A percentile compares a stretch with the other conserved stretches of the same genome.
Evolutionary conservation across 257 asterid genomes (phyloP).

Genomic region (Eucommia ulmoides): DNA sequence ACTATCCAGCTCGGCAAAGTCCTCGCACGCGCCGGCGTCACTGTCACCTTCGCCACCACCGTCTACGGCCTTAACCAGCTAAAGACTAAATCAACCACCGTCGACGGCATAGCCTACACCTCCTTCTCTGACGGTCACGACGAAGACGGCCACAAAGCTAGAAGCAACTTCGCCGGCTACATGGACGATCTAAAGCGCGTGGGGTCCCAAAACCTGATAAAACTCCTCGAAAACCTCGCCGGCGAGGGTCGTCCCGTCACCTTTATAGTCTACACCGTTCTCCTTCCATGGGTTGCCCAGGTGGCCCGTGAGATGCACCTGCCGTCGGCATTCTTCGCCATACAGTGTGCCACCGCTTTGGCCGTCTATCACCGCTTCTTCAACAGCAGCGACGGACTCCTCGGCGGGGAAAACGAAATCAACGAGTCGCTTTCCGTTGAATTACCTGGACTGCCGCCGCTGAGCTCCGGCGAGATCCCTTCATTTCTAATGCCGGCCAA

Average conservation of each 20-base stretch:
- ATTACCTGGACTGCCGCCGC: slow-evolving; percentile 28
- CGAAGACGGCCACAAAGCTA: not conserved
- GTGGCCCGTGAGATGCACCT: slow-evolving; percentile 32
- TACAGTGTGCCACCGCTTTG: slow-evolving; percentile 41
- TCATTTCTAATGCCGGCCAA: slow-evolving; percentile 20
- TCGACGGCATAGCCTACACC: not conserved
- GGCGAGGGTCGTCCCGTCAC: slow-evolving; percentile 23
- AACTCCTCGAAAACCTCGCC: slow-evolving; percentile 5
- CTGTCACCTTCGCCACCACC: not conserved
- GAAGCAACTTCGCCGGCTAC: not conserved
- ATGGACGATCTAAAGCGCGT: slow-evolving; percentile 10
- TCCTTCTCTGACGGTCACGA: slow-evolving; percentile 5
- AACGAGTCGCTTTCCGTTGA: slow-evolving; percentile 7
- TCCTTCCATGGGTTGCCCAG: slow-evolving; percentile 38
- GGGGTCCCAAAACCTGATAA: slow-evolving; percentile 15
- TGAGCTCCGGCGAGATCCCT: slow-evolving; percentile 27
- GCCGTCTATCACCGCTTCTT: slow-evolving; percentile 29
- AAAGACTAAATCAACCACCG: not conserved
- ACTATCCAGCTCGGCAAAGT: not conserved
- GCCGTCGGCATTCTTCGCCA: slow-evolving; percentile 33
- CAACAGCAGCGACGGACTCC: slow-evolving; percentile 8
- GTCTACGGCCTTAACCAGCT: not conserved
- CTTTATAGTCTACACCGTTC: slow-evolving; percentile 26
- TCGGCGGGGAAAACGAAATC: not conserved
- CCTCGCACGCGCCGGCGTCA: not conserved